Evolutionary conservation across 352 stramenopile species (phyloP), one percentile per base, ranked within the genome.

Genomic region (Globisporangium emineosum): DNA sequence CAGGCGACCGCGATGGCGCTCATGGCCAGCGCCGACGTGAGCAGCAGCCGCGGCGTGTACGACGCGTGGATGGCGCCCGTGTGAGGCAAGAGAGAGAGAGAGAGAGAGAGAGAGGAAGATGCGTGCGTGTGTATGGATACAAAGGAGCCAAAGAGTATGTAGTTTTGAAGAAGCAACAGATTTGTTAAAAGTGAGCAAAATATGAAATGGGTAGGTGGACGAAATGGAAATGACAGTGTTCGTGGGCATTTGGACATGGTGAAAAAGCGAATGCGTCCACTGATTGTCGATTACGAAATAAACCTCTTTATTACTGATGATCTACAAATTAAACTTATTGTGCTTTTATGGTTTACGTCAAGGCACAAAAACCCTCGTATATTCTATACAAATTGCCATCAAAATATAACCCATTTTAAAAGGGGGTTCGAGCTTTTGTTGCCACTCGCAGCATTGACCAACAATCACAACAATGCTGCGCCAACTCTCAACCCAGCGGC

Each of bases 1-100:
- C 60, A 52, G n/a, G 60, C 54, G 19, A 45, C 17, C 21, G 60
- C 51, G 0, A 52, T 66, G 27, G 60, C 40, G 29, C 30, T 67
- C 50, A 52, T 55, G 23, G 29, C 51, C 17, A 60, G 23, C 17
- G 40, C n/a, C 9, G 62, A 43, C 7, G 12, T n/a, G 12, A 33
- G 23, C 15, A 33, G 23, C 5, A 47, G 25, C 6, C 52, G 56
- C 13, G 62, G 69, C n/a, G 70, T 76, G 42, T 76, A 76, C 53
- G 70, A 70, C 25, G 29, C 62, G 58, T 76, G 70, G 70, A 76
- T 76, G 70, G 64, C 69, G 37, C 50, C 53, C 19, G 19, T 53
- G 25, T 53, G 37, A 32, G 15, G 5, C 13, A 12, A 21, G 12
- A 35, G 35, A 52, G 17, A 25, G 23, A 4, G n/a, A n/a, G 13